A percentile compares a stretch with the other conserved stretches of the same genome.
Evolutionary conservation across 257 asterid species (phyloP).

Genomic region (Knoxia roxburghii): DNA sequence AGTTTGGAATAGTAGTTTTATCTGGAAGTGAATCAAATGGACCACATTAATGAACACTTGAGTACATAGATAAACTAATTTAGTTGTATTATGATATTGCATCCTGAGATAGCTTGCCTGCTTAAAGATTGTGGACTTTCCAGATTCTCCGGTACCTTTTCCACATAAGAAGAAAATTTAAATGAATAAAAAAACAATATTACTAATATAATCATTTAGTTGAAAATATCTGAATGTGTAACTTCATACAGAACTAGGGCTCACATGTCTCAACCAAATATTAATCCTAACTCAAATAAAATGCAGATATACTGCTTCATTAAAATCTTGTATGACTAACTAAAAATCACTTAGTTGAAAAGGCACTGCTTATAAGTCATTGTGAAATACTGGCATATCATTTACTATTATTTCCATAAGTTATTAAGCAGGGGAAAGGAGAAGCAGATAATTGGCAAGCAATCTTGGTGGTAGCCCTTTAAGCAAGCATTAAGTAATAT

Average conservation of each 20-base stretch:
- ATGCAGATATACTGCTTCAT: not conserved
- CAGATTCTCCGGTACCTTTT: conserved; percentile 95
- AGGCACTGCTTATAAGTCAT: not conserved
- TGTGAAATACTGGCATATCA: no score
- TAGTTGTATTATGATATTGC: not conserved
- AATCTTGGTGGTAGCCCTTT: not conserved
- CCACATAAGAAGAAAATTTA: conserved; percentile 7
- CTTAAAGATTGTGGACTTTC: conserved; percentile 98
- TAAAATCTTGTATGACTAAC: not conserved
- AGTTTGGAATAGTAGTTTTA: conserved; percentile 89
- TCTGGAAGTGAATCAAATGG: conserved; percentile 48
- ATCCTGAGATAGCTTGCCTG: conserved; percentile 57
- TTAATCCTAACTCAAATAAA: not conserved
- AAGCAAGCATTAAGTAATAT: not conserved
- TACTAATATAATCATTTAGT: no score
- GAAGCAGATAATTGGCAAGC: not conserved
- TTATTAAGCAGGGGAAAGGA: not conserved
- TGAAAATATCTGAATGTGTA: not conserved
- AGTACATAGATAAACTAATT: conserved; percentile 5
- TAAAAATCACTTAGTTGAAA: not conserved
- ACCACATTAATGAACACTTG: not conserved
- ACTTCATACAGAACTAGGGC: not conserved
- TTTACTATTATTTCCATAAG: not conserved
- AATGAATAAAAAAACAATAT: not conserved
- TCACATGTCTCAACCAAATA: not conserved